Percentiles rank a stretch among this genome's conserved stretches.
phyloP scores from a whole-genome alignment of 2,329 filamentous ascomycete species.

The Arachnomyces sp. region DNA sequence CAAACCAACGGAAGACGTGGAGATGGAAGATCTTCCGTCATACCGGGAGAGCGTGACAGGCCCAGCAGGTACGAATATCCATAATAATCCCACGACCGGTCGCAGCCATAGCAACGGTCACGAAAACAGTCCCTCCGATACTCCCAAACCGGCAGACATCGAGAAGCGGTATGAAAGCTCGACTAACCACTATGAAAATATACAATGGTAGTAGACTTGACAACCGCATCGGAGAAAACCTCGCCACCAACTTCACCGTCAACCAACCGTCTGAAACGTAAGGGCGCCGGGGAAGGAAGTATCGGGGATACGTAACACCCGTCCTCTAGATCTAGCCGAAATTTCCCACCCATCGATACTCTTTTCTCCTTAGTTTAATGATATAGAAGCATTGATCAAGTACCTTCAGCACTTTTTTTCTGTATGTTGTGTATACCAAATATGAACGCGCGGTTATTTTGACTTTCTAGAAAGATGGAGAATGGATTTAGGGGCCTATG shows the following conservation, averaged over 20 bases:
- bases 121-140: constrained; percentile 2
- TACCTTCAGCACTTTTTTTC: too few species aligned
- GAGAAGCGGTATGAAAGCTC: too few species aligned
- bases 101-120: neutral
- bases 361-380: too few species aligned
- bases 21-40: constrained; percentile 7
- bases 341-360: neutral
- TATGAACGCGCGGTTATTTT: too few species aligned
- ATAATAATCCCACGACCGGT: constrained; percentile 9
- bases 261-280: constrained; percentile 30
- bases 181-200: too few species aligned
- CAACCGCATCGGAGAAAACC: neutral
- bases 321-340: constrained; percentile 2
- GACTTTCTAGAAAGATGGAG: too few species aligned
- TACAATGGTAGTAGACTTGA: too few species aligned
- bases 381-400: constrained; percentile 4
- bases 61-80: constrained; percentile 22
- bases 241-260: constrained; percentile 12
- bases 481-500: too few species aligned
- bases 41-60: constrained; percentile 13
- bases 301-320: constrained; percentile 10
- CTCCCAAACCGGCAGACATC: constrained; percentile 6
- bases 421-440: too few species aligned
- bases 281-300: constrained; percentile 18
- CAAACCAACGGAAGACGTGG: constrained; percentile 5